Base-by-base conservation (phyloP, 176 grass and related monocot species). In the Aegilops tauschii region DNA sequence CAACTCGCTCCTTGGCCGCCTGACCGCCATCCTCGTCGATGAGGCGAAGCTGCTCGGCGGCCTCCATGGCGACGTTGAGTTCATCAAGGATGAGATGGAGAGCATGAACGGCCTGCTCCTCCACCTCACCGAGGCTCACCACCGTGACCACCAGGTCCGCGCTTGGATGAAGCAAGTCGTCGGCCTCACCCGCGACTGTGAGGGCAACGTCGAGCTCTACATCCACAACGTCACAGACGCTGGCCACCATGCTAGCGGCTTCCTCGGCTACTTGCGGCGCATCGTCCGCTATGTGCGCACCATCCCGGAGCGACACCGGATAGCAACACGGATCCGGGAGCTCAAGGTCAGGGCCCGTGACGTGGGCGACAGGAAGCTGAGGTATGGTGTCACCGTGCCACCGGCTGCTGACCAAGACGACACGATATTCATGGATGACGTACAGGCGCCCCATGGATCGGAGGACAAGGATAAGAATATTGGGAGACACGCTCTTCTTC, bases 211-310 rank as follows among this genome's bases (percentile, higher is more conserved):
- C 54, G 54, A 58, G 54, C 54, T 58, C 54, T 58, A 58, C 14
- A 20, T 58, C 54, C 54, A 20, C 2, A 7, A 2, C 0, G 6
- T 58, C 1, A 0, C 29, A 0, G 13, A 0, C 6, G 6, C 5
- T 31, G 54, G 0, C 54, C 54, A 0, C 2, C 16, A 20, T 8
- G 18, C 1, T 0, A 3, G 18, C 2, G 54, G 54, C 54, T 21
- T 58, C 5, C 1, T 58, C 13, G 65, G 29, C 30, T 17, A 30
- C 65, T 5, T 32, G 5, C 65, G 31, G 1, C 29, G 14, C 0
- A 14, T 32, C 2, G 5, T 32, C 29, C 30, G 1, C 0, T 31
- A 18, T 13, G 29, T 69, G 30, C 31, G 14, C 2, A 69, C 65
- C 65, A 6, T 69, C 5, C 17, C 16, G 0, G 32, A 14, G 2